These are phyloP conservation scores for Pleomassaria siparia DNA, from an alignment of 2,329 filamentous ascomycete species.

Conservation along the genomic window DNA sequence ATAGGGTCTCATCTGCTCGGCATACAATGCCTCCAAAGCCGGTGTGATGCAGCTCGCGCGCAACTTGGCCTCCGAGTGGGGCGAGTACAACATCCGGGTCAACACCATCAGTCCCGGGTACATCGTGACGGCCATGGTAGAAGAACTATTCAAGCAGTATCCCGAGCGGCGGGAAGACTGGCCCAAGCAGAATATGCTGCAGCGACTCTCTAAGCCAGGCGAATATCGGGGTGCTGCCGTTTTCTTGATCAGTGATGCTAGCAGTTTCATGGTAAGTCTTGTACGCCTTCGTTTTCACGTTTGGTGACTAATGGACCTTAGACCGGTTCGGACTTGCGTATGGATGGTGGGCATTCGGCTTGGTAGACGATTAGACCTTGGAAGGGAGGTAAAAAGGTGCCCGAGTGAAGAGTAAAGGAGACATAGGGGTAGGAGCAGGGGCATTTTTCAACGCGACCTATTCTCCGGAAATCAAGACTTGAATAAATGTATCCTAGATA, in stretches of 20 bases:
- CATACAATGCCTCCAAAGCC: constrained; percentile 77
- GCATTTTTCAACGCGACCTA: too few relatives aligned
- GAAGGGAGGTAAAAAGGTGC: too few relatives aligned
- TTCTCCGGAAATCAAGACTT: too few relatives aligned
- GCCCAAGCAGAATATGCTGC: constrained; percentile 85
- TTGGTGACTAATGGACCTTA: constrained; percentile 11
- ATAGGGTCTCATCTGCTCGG: constrained; percentile 65
- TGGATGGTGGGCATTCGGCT: constrained; percentile 42
- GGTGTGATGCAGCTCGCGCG: constrained; percentile 71
- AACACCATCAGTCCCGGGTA: constrained; percentile 82
- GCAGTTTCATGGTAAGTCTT: constrained; percentile 41
- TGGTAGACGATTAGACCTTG: constrained; percentile 40
- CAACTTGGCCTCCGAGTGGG: constrained; percentile 75
- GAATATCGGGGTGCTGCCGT: constrained; percentile 44
- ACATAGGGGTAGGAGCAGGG: too few relatives aligned
- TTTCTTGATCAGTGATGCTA: constrained; percentile 44
- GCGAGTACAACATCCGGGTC: constrained; percentile 70
- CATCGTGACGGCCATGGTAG: constrained; percentile 81
- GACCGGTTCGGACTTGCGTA: constrained; percentile 42
- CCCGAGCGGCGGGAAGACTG: constrained; percentile 69
- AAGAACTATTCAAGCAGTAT: constrained; percentile 72
- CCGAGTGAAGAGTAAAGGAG: too few relatives aligned
- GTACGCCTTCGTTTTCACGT: background rate
- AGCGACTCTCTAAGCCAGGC: constrained; percentile 34
- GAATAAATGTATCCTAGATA: too few relatives aligned